These are phyloP conservation scores for Ophiostoma pallidulum DNA, from an alignment of 2,329 filamentous ascomycete species.

Conservation along the genomic window DNA sequence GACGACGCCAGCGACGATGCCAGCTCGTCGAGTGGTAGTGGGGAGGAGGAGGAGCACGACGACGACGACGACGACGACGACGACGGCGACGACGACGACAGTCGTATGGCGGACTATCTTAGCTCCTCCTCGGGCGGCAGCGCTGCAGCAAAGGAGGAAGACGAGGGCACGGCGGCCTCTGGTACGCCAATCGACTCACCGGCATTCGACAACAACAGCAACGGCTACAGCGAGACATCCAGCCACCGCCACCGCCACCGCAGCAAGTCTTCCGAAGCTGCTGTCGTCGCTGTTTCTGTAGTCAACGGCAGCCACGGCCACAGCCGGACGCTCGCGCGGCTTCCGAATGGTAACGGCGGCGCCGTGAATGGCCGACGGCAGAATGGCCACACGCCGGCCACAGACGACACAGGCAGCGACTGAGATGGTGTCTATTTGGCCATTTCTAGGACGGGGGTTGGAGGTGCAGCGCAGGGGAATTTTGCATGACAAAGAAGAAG, in stretches of 20 bases:
- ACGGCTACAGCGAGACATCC: background rate
- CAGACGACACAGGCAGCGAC: slow-evolving; percentile 2
- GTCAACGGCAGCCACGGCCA: background rate
- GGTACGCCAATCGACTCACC: background rate
- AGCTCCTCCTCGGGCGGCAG: too few relatives aligned
- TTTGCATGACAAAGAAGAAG: too few relatives aligned
- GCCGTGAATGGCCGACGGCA: background rate
- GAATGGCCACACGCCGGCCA: background rate
- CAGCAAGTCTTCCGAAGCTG: too few relatives aligned
- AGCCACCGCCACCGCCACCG: too few relatives aligned
- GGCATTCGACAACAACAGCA: slow-evolving; percentile 3
- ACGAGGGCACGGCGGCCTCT: background rate
- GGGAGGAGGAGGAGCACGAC: background rate
- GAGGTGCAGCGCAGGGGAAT: too few relatives aligned
- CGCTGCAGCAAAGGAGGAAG: too few relatives aligned
- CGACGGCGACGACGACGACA: background rate
- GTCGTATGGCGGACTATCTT: too few relatives aligned
- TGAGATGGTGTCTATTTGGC: background rate
- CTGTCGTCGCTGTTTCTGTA: background rate
- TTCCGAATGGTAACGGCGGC: background rate
- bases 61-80: background rate
- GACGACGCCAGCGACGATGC: background rate
- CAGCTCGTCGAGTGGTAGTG: too few relatives aligned
- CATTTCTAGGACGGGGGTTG: background rate
- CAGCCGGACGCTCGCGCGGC: too few relatives aligned